Evolutionary conservation across 1,139 yeast genomes (phyloP).

Genomic region (Yamadazyma trypodendri): DNA sequence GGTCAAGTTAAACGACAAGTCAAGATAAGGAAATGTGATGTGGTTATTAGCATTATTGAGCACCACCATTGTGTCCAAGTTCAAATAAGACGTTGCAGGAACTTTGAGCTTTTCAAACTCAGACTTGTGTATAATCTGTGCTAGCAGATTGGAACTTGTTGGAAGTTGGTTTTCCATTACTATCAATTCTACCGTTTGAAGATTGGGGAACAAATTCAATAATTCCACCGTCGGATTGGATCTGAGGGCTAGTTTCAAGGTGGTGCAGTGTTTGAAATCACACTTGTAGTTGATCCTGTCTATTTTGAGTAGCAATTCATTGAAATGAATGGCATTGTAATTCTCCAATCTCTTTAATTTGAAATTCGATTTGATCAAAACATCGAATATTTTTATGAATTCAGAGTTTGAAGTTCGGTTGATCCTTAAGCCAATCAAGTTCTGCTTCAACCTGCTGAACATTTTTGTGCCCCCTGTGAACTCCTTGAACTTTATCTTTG

Average conservation of each 20-base stretch:
- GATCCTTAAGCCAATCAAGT: conserved; percentile 22
- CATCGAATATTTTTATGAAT: conserved; percentile 25
- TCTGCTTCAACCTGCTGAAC: conserved; percentile 21
- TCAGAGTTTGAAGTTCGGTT: conserved; percentile 26
- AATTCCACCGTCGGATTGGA: conserved; percentile 22
- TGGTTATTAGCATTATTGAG: conserved; percentile 26
- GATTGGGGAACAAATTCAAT: conserved; percentile 28
- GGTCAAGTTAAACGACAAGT: conserved; percentile 21
- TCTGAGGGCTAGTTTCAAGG: conserved; percentile 27
- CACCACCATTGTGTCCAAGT: conserved; percentile 16
- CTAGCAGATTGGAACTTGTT: neutral
- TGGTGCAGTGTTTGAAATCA: conserved; percentile 21
- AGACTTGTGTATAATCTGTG: conserved; percentile 8
- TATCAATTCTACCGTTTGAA: conserved; percentile 25
- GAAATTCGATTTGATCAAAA: conserved; percentile 22
- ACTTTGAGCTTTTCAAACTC: conserved; percentile 8
- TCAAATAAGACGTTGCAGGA: neutral
- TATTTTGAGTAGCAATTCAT: conserved; percentile 23
- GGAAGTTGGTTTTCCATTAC: conserved; percentile 12
- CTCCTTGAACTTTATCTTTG: conserved; percentile 26
- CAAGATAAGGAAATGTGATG: conserved; percentile 18
- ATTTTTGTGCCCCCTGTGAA: conserved; percentile 28
- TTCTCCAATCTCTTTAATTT: conserved; percentile 14
- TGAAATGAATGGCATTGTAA: conserved; percentile 21
- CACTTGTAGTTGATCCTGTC: conserved; percentile 28